Evolutionary conservation across 345 rosid genomes (phyloP).

Genomic region (Syzygium grande): DNA sequence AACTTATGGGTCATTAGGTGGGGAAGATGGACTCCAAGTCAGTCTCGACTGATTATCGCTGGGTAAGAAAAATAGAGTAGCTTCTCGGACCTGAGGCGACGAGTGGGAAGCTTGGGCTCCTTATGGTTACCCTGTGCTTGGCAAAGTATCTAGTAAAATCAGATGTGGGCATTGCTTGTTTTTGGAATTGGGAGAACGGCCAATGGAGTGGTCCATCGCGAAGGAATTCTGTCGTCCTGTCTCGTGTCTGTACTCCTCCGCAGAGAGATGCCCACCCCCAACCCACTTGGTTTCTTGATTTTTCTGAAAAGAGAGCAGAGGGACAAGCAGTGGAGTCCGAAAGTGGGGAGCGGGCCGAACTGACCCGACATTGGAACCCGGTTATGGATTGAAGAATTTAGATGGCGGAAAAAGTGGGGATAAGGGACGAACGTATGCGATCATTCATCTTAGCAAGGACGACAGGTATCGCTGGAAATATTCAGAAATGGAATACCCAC

Average conservation of each 20-base stretch:
- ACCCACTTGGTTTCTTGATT: not conserved
- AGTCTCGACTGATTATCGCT: too few species aligned
- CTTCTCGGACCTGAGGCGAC: too few species aligned
- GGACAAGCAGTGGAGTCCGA: not conserved
- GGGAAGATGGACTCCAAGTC: too few species aligned
- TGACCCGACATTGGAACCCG: not conserved
- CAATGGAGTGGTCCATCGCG: not conserved
- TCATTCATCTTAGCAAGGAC: not conserved
- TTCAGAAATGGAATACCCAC: not conserved
- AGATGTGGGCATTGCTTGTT: not conserved
- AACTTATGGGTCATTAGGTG: too few species aligned
- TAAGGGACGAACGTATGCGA: not conserved
- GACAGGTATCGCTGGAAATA: not conserved
- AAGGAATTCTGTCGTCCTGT: not conserved
- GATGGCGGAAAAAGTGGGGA: not conserved
- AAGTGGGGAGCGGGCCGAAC: not conserved
- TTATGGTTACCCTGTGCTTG: too few species aligned
- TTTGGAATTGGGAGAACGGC: not conserved
- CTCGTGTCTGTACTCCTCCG: not conserved
- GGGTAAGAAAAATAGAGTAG: too few species aligned
- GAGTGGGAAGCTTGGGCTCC: too few species aligned
- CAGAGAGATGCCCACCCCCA: too few species aligned
- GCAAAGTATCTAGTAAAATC: too few species aligned
- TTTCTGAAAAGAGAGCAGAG: not conserved
- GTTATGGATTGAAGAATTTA: not conserved